A percentile compares a stretch with the other conserved stretches of the same genome.
phyloP scores from a whole-genome alignment of 352 stramenopile genomes.

The Aphanomyces astaci region DNA sequence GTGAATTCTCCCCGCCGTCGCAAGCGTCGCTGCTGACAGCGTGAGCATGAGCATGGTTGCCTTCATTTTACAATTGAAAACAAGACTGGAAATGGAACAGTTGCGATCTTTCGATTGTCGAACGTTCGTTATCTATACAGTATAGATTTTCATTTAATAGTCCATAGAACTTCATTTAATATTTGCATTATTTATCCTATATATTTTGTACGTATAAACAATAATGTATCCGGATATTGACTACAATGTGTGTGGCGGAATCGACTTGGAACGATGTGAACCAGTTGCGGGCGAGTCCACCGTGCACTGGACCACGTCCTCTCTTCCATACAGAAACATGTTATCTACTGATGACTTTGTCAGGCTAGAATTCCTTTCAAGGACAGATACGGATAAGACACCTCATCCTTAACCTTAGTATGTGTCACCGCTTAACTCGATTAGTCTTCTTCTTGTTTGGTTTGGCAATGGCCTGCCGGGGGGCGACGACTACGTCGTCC shows the following conservation, averaged over 20 bases:
- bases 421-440: background rate
- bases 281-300: background rate
- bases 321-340: conserved; percentile 28
- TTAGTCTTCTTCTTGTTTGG: background rate
- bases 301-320: background rate
- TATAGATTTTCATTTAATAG: no score
- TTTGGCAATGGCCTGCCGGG: background rate
- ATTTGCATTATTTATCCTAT: background rate
- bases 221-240: no score
- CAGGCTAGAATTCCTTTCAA: conserved; percentile 78
- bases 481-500: background rate
- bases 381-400: conserved; percentile 87
- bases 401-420: no score
- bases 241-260: no score
- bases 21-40: background rate
- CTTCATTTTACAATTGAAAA: background rate
- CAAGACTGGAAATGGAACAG: background rate
- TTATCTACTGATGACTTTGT: conserved; percentile 82
- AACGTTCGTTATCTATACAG: no score
- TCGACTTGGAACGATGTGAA: no score
- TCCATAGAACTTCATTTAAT: background rate
- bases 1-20: background rate
- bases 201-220: background rate
- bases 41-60: background rate
- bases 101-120: conserved; percentile 24